phyloP scores from a whole-genome alignment of 169 alveolate species.

The Plasmodium vinckei region DNA sequence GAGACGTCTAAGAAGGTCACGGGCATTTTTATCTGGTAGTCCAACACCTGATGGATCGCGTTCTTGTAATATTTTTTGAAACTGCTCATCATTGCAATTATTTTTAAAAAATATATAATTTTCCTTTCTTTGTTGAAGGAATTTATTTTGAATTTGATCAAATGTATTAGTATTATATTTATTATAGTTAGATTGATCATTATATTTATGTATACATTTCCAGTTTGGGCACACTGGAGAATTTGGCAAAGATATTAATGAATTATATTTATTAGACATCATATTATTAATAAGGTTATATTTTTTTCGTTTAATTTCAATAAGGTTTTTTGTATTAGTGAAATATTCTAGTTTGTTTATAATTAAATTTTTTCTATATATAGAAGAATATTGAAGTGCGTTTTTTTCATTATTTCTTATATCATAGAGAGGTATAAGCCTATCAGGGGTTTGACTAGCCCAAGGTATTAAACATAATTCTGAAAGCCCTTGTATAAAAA shows the following conservation, averaged over 20 bases:
- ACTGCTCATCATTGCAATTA: conserved; percentile 51
- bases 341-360: conserved; percentile 14
- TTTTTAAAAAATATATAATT: background rate
- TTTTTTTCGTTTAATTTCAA: conserved; percentile 15
- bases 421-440: background rate
- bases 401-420: background rate
- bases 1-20: conserved; percentile 82
- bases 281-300: background rate
- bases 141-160: background rate
- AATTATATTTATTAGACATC: conserved; percentile 20
- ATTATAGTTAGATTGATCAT: background rate
- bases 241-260: conserved; percentile 15
- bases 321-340: background rate
- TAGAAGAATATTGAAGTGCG: conserved; percentile 9
- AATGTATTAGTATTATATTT: too few species aligned
- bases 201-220: conserved; percentile 19
- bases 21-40: conserved; percentile 78
- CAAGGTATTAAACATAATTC: conserved; percentile 64
- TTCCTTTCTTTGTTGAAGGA: background rate
- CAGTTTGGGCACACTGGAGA: conserved; percentile 53
- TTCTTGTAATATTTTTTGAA: conserved; percentile 36
- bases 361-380: conserved; percentile 24
- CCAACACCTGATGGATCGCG: conserved; percentile 75
- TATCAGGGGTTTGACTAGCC: conserved; percentile 3
- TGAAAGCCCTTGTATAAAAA: conserved; percentile 61